Evolutionary conservation across 176 grass and related monocot genomes (phyloP).

Genomic region (Hyparrhenia diplandra): DNA sequence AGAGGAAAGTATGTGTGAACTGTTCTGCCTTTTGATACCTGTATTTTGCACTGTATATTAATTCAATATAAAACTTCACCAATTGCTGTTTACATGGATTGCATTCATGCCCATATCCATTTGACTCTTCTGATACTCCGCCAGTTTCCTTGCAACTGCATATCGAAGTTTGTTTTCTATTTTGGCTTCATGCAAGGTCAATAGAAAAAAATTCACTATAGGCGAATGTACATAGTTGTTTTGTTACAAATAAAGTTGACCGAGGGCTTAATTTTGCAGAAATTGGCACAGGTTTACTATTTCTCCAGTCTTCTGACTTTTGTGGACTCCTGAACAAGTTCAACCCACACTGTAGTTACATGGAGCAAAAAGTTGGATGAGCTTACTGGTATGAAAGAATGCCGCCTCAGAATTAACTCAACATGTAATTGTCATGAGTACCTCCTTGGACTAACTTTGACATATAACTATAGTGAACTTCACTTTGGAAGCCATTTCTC

Average conservation of each 20-base stretch:
- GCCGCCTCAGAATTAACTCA: background rate
- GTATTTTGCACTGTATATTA: background rate
- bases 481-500: constrained; percentile 3
- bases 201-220: background rate
- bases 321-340: background rate
- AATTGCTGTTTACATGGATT: constrained; percentile 17
- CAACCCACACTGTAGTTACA: constrained; percentile 13
- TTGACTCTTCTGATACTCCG: constrained; percentile 7
- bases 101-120: constrained; percentile 8
- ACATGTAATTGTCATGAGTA: background rate
- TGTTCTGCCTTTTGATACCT: constrained; percentile 15
- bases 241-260: constrained; percentile 4
- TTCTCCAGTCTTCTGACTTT: background rate
- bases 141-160: constrained; percentile 20
- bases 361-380: background rate
- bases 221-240: background rate
- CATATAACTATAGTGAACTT: constrained; percentile 1
- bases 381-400: constrained; percentile 17
- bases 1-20: constrained; percentile 31
- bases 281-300: background rate
- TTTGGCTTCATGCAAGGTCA: constrained; percentile 10
- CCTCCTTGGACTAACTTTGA: background rate
- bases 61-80: background rate
- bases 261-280: constrained; percentile 26
- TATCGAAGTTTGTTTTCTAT: constrained; percentile 5